These are phyloP conservation scores for Ceratocystis variospora DNA, from an alignment of 2,329 filamentous ascomycete genomes.

Conservation along the genomic window DNA sequence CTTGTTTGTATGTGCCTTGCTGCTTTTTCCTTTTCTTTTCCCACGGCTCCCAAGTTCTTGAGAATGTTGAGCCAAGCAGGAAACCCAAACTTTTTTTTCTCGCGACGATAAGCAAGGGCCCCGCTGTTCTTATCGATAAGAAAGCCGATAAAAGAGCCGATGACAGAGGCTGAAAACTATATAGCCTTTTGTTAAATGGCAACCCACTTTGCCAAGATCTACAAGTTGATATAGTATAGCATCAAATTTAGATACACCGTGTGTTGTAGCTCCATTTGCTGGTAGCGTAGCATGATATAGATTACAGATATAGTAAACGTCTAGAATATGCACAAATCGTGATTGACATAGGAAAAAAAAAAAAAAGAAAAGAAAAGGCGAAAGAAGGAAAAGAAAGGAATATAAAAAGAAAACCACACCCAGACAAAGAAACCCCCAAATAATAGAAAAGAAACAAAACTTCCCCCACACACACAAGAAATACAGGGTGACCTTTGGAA, in stretches of 20 bases:
- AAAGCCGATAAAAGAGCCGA: no score
- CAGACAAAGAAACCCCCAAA: neutral
- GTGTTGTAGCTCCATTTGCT: neutral
- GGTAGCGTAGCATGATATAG: neutral
- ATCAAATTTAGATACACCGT: neutral
- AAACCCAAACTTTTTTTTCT: slow-evolving; percentile 14
- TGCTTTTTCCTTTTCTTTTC: neutral
- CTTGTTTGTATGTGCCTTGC: neutral
- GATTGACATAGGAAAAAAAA: slow-evolving; percentile 18
- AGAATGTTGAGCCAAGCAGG: neutral
- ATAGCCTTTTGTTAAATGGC: neutral
- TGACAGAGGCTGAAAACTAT: no score
- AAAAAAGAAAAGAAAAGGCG: neutral
- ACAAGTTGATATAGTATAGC: neutral
- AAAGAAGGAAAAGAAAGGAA: slow-evolving; percentile 11
- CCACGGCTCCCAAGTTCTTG: neutral
- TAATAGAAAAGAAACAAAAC: neutral
- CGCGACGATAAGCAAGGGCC: slow-evolving; percentile 19
- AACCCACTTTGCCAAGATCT: neutral
- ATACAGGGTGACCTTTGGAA: neutral
- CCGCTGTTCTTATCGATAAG: slow-evolving; percentile 19
- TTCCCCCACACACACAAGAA: neutral
- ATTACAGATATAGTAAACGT: neutral
- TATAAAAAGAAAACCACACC: neutral
- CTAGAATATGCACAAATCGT: slow-evolving; percentile 7